Conservation (phyloP, 192 early-diverging fungal species). For the Backusella morwellensis region DNA sequence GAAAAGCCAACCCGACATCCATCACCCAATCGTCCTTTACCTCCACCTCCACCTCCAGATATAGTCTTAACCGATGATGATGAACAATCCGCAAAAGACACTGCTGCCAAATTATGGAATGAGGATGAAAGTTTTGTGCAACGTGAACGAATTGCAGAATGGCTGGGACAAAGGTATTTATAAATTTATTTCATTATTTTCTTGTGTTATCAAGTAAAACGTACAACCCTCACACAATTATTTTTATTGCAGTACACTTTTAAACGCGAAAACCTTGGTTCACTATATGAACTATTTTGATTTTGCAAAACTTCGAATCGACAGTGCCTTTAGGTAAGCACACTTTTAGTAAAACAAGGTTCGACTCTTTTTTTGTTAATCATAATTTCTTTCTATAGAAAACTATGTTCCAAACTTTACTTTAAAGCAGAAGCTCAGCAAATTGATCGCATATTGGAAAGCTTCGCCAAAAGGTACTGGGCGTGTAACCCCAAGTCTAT, state of each 20-base stretch:
- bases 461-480: conserved; percentile 80
- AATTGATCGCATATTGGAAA: conserved; percentile 86
- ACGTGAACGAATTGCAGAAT: conserved; percentile 46
- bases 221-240: neutral
- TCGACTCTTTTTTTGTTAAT: neutral
- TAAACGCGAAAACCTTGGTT: conserved; percentile 54
- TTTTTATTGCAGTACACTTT: conserved; percentile 40
- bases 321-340: conserved; percentile 68
- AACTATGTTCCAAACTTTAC: conserved; percentile 72
- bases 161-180: conserved; percentile 43
- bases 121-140: conserved; percentile 47
- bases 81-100: conserved; percentile 17
- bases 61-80: neutral
- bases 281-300: conserved; percentile 83
- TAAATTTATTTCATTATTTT: conserved; percentile 2
- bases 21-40: conserved; percentile 1
- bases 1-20: neutral
- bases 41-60: conserved; percentile 13
- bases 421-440: conserved; percentile 92
- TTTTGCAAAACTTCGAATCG: conserved; percentile 66
- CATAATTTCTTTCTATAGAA: conserved; percentile 21
- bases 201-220: neutral
- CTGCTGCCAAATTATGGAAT: conserved; percentile 27
- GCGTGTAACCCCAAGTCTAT: conserved; percentile 73
- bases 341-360: neutral